Base-by-base conservation (phyloP, 768 basidiomycete species). In the Suillus subalutaceus region DNA sequence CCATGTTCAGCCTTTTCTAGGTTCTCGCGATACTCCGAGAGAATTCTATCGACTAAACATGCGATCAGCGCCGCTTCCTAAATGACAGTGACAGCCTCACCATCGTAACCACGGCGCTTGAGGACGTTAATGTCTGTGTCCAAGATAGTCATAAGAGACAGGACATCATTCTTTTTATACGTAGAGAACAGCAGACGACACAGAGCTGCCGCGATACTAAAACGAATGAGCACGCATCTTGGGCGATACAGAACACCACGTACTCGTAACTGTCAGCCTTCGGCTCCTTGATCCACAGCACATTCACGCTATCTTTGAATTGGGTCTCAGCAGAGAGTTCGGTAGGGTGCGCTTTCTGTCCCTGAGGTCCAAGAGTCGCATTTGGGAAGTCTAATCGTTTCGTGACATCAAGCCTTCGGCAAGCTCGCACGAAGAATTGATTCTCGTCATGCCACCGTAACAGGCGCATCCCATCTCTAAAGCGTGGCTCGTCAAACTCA, bases 131-230 rank as follows among this genome's bases (percentile, higher is more conserved):
- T 76, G 64, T 94, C 91, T 0, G 95, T 96, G 0, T 92, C 92
- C 20, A 98, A 82, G 56, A 98, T 93, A 0, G 94, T 96, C 86
- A 93, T 91, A 67, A 97, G 88, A 10, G 97, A 77, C 16, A 97
- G 80, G 0, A 91, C 88, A 73, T 98, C 95, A 71, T 94, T 92
- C 20, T 88, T 85, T 75, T 90, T 90, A 2, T 89, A 88, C 1
- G 85, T 81, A 62, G 89, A 84, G 69, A 97, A 91, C 38, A 96
- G 78, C 6, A 90, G 77, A 13, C 88, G 87, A 74, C 92, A 93
- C 20, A 97, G 81, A 0, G 91, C 89, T 1, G 88, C 88, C 0
- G 95, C 89, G 9, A 97, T 89, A 74, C 93, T 94, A 57, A n/a
- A 68, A 50, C 48, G 62, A 43, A 55, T 61, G 23, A 70, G 30